Evolutionary conservation across 1,284 basidiomycete genomes (phyloP).

Genomic region (Ceratobasidium sp.): DNA sequence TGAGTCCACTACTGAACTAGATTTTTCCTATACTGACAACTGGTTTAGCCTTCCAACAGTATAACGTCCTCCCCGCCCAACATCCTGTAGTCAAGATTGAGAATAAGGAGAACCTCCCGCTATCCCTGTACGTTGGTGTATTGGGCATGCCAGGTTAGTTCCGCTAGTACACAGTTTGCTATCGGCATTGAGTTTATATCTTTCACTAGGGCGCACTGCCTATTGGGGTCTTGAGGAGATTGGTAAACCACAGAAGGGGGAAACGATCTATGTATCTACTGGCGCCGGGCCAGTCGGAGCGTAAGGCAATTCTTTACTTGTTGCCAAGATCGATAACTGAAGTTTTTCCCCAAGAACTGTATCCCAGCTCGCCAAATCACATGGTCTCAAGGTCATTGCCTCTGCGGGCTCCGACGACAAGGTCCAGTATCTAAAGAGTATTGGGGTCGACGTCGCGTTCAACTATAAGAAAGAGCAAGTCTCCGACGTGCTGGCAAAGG

Average conservation of each 20-base stretch:
- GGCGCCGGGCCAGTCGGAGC: constrained; percentile 59
- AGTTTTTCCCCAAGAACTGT: constrained; percentile 45
- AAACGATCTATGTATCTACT: constrained; percentile 61
- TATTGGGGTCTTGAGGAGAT: constrained; percentile 52
- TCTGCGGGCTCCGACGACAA: constrained; percentile 77
- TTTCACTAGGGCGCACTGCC: constrained; percentile 47
- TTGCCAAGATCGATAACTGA: background rate
- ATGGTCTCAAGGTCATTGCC: constrained; percentile 72
- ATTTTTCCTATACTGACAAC: background rate
- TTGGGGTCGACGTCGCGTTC: constrained; percentile 74
- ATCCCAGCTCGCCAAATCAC: constrained; percentile 67
- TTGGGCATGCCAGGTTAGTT: constrained; percentile 54
- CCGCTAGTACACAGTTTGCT: constrained; percentile 43
- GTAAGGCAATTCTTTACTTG: constrained; percentile 47
- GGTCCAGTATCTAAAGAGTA: constrained; percentile 62
- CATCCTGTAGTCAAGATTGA: constrained; percentile 45
- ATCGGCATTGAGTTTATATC: constrained; percentile 41
- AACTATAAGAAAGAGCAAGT: constrained; percentile 72
- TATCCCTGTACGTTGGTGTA: constrained; percentile 57
- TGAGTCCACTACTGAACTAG: constrained; percentile 37
- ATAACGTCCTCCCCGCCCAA: constrained; percentile 41
- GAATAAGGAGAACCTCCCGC: constrained; percentile 53
- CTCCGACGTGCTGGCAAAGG: constrained; percentile 60
- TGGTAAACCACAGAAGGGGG: constrained; percentile 56
- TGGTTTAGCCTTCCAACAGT: constrained; percentile 20